Conservation (phyloP, 345 rosid species). For the Linum trigynum region DNA sequence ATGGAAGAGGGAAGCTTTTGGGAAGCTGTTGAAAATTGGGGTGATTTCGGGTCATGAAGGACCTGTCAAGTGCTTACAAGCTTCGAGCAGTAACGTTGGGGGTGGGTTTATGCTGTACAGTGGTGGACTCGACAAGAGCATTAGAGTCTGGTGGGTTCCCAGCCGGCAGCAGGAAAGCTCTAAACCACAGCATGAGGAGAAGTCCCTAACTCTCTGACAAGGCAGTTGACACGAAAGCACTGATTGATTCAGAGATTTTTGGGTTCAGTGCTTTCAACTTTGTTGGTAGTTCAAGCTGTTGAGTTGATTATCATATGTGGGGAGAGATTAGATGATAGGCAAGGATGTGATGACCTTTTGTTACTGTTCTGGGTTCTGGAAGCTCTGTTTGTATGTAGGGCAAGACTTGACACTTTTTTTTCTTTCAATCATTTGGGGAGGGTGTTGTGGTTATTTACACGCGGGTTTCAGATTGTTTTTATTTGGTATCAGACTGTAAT, state of each 20-base stretch:
- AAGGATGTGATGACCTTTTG: not conserved
- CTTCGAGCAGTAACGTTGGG: constrained; percentile 17
- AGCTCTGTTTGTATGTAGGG: not conserved
- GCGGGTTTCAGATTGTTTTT: not conserved
- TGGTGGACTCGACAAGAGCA: constrained; percentile 24
- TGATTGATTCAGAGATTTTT: not conserved
- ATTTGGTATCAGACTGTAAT: not conserved
- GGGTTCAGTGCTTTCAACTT: not conserved
- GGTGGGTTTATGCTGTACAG: constrained; percentile 26
- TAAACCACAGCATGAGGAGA: not conserved
- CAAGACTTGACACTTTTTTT: not conserved
- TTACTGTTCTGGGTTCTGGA: not conserved
- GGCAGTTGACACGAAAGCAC: not conserved
- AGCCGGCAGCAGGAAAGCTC: constrained; percentile 9
- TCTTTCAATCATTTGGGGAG: not conserved
- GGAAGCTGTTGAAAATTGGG: constrained; percentile 14
- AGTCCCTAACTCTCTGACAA: not conserved
- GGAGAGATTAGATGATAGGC: not conserved
- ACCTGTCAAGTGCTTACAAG: constrained; percentile 27
- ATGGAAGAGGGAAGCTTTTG: constrained; percentile 25
- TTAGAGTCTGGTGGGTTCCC: constrained; percentile 38
- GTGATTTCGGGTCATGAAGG: constrained; percentile 23
- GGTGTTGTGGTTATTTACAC: not conserved
- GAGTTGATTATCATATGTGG: not conserved
- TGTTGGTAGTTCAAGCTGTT: not conserved